Evolutionary conservation across 495 filamentous ascomycete genomes (phyloP).

Genomic region (Bathelium albidoporum): DNA sequence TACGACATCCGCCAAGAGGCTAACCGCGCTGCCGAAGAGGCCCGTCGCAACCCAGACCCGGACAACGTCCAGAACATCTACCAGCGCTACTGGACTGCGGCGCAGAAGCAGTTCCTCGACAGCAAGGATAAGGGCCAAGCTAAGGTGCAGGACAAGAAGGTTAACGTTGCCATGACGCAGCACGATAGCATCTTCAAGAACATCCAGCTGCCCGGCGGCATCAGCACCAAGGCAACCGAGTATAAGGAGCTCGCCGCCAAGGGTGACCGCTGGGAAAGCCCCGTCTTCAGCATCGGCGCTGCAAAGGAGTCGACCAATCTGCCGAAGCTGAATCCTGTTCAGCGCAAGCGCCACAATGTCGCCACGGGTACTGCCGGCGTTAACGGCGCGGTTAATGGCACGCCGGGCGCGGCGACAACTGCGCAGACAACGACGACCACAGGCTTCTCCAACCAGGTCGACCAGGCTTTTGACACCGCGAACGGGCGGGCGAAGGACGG

Average conservation of each 20-base stretch:
- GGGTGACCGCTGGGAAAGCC: slow-evolving; percentile 90
- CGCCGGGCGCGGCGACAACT: background rate
- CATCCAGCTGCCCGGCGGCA: slow-evolving; percentile 79
- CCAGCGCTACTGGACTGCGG: slow-evolving; percentile 65
- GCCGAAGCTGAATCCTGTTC: slow-evolving; percentile 50
- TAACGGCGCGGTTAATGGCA: background rate
- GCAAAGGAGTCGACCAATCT: slow-evolving; percentile 62
- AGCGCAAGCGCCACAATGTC: slow-evolving; percentile 53
- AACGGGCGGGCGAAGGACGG: slow-evolving; percentile 11
- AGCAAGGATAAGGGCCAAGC: slow-evolving; percentile 38
- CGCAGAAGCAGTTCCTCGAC: slow-evolving; percentile 61
- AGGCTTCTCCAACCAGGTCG: slow-evolving; percentile 46
- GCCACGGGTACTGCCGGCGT: slow-evolving; percentile 26
- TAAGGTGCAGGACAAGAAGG: slow-evolving; percentile 62
- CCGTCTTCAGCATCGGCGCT: slow-evolving; percentile 82
- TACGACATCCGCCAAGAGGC: slow-evolving; percentile 76
- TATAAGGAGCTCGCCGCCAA: slow-evolving; percentile 79
- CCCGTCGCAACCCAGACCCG: slow-evolving; percentile 51
- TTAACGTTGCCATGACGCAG: slow-evolving; percentile 78
- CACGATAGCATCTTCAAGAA: slow-evolving; percentile 85
- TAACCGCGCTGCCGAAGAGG: slow-evolving; percentile 56
- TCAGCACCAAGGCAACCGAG: slow-evolving; percentile 88
- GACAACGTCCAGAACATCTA: slow-evolving; percentile 78
- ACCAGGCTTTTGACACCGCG: slow-evolving; percentile 27
- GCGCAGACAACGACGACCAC: slow-evolving; percentile 20